Conservation (phyloP, 1,284 basidiomycete genomes). For the Papiliotrema fonsecae region DNA sequence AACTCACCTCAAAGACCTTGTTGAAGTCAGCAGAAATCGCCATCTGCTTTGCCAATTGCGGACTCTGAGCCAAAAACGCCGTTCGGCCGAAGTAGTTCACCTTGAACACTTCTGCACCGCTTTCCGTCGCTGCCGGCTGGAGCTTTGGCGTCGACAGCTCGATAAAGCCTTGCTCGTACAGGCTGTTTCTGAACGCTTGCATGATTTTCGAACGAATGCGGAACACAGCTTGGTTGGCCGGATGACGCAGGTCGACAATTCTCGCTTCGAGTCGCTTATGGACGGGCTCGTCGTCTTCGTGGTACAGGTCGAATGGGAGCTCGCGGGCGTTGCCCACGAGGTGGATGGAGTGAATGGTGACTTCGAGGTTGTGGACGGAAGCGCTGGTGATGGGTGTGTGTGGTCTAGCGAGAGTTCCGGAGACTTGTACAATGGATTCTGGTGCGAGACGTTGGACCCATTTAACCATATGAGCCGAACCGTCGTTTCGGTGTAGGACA, state of each 20-base stretch:
- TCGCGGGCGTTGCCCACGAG: conserved; percentile 25
- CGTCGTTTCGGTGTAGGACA: conserved; percentile 42
- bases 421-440: conserved; percentile 52
- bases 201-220: conserved; percentile 50
- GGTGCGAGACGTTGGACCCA: conserved; percentile 49
- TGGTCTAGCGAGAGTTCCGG: conserved; percentile 49
- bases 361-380: conserved; percentile 50
- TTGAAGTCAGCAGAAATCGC: conserved; percentile 54
- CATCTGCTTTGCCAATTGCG: conserved; percentile 56
- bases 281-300: conserved; percentile 6
- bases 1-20: conserved; percentile 53
- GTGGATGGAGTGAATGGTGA: conserved; percentile 43
- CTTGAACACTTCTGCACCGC: conserved; percentile 92
- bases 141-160: conserved; percentile 91
- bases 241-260: conserved; percentile 51
- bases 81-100: conserved; percentile 78
- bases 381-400: conserved; percentile 49
- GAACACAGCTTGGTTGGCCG: conserved; percentile 55
- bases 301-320: conserved; percentile 19
- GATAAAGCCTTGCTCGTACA: conserved; percentile 50
- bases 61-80: conserved; percentile 55
- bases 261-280: conserved; percentile 50
- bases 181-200: conserved; percentile 50
- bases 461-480: conserved; percentile 49
- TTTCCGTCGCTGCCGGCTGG: conserved; percentile 91